Evolutionary conservation across 495 filamentous ascomycete genomes (phyloP), one percentile per base, ranked within the genome.

Genomic region (Talaromyces nanjingensis): DNA sequence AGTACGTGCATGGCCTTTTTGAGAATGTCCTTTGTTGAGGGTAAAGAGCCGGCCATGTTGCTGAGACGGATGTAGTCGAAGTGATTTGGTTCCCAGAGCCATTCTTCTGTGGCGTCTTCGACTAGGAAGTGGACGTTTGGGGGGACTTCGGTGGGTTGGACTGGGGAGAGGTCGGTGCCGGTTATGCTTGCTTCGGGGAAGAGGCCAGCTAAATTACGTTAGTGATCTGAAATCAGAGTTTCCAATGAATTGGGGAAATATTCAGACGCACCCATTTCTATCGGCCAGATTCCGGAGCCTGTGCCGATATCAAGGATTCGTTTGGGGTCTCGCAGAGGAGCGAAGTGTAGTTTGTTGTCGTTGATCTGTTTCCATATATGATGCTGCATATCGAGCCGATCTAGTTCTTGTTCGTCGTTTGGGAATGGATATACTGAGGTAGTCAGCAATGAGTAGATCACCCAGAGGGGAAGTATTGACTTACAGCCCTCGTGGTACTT

Each of bases 251-350:
- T 24, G 22, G 22, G 22, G 22, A 24, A 24, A 2, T 24, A 24
- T 24, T 24, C 22, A 24, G 29, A 7, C 29, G 29, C 73, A 82
- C 71, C 76, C 79, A 86, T 77, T 67, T 87, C 86, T 49, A 90
- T 87, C 6, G 87, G 82, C 87, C 88, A 90, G 62, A 87, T 90
- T 3, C 89, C 89, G 8, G 87, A 90, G 6, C 85, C 89, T 16
- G 83, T 86, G 34, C 86, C 85, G 25, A 91, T 81, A 67, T 91
- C 89, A 1, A 92, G 78, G 16, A 91, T 83, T 29, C 74, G 72
- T 39, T 76, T 68, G 1, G 86, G 85, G 9, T 83, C 71, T n/a
- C 68, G 60, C 0, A 86, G 77, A 2, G 88, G 88, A 0, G 88
- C 81, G 65, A 87, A 79, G 70, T 84, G 85, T 20, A 86, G 71